Conservation (phyloP, 164 flowering plant species). For the Vitis amurensis region DNA sequence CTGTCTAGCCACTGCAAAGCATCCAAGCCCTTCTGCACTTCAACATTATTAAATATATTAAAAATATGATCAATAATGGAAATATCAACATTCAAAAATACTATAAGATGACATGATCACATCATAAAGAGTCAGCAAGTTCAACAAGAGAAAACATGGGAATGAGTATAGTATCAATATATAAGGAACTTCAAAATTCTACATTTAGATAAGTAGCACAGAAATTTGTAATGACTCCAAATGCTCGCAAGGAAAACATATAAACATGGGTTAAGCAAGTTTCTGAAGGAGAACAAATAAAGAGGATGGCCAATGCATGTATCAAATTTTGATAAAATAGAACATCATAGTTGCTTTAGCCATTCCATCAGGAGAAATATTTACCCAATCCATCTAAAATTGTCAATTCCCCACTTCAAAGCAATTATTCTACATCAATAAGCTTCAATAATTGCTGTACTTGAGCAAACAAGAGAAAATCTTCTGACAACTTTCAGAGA, state of each 20-base stretch:
- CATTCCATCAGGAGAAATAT: not conserved
- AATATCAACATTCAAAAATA: not conserved
- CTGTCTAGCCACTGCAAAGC: not conserved
- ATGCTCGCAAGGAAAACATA: not conserved
- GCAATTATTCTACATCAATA: not conserved
- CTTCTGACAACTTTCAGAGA: not conserved
- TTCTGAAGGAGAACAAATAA: not conserved
- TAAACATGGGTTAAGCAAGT: not conserved
- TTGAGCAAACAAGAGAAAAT: not conserved
- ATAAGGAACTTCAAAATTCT: too few relatives aligned
- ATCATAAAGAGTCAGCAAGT: not conserved
- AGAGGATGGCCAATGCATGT: not conserved
- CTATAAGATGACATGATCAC: too few relatives aligned
- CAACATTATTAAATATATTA: not conserved
- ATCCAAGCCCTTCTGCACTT: constrained; percentile 4
- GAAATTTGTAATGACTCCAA: not conserved
- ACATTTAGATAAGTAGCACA: not conserved
- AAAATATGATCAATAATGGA: not conserved
- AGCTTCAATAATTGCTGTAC: not conserved
- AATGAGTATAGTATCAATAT: not conserved
- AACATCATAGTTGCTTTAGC: not conserved
- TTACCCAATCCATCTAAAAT: not conserved
- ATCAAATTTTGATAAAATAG: not conserved
- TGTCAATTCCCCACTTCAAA: not conserved
- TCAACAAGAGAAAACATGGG: not conserved